Evolutionary conservation across 352 stramenopile species (phyloP).

Genomic region (Globisporangium viniferum): DNA sequence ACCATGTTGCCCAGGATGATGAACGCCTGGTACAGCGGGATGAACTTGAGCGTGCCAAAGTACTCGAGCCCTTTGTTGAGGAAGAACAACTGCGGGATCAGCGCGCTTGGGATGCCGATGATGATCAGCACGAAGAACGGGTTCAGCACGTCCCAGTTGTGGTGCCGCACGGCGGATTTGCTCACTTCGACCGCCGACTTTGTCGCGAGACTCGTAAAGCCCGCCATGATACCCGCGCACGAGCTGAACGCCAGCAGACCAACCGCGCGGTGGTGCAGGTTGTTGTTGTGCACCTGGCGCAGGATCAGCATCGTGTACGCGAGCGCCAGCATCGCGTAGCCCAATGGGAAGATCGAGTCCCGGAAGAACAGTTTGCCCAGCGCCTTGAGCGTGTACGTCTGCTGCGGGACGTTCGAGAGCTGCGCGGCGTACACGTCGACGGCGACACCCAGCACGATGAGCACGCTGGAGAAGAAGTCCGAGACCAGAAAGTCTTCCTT

Average conservation of each 20-base stretch:
- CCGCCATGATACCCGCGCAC: constrained; percentile 70
- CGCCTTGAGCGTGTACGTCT: constrained; percentile 55
- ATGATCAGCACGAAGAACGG: constrained; percentile 70
- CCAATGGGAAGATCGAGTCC: constrained; percentile 51
- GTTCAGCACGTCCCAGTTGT: constrained; percentile 51
- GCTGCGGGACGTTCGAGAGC: constrained; percentile 36
- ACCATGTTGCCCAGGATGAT: constrained; percentile 79
- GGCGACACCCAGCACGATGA: constrained; percentile 62
- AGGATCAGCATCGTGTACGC: constrained; percentile 53
- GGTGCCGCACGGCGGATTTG: constrained; percentile 40
- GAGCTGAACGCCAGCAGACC: constrained; percentile 69
- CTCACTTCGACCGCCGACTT: constrained; percentile 70
- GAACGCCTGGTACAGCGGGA: constrained; percentile 79
- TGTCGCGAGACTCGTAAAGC: constrained; percentile 73
- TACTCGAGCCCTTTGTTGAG: constrained; percentile 77
- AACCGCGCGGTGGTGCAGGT: constrained; percentile 40
- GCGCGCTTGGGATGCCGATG: constrained; percentile 47
- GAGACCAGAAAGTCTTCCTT: constrained; percentile 45
- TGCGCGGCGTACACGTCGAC: constrained; percentile 62
- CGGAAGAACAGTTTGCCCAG: constrained; percentile 46
- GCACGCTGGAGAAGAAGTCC: constrained; percentile 52
- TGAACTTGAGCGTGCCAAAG: constrained; percentile 79
- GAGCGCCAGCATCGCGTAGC: constrained; percentile 48
- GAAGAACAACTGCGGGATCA: constrained; percentile 74
- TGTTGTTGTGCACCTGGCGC: constrained; percentile 44